Conservation (phyloP, 2,329 filamentous ascomycete genomes). For the Microdochium trichocladiopsis region DNA sequence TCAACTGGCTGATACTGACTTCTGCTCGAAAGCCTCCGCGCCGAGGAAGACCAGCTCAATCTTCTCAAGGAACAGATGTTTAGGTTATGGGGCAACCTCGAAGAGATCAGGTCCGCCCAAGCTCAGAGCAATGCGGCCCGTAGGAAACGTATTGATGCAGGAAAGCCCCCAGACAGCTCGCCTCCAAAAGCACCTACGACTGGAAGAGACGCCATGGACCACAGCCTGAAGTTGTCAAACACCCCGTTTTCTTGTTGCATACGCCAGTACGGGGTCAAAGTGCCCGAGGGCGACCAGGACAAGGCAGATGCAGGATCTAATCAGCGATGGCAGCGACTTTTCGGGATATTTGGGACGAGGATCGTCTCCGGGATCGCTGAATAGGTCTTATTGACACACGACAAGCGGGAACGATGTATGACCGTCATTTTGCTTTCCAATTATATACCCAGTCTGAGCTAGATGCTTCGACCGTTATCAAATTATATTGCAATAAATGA, state of each 20-base stretch:
- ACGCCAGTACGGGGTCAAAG: constrained; percentile 59
- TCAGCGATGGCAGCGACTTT: constrained; percentile 54
- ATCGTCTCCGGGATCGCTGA: constrained; percentile 26
- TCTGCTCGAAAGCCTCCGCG: constrained; percentile 40
- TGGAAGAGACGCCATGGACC: constrained; percentile 4
- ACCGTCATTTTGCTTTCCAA: background rate
- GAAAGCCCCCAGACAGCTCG: constrained; percentile 29
- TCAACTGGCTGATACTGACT: constrained; percentile 3
- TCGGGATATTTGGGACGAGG: constrained; percentile 57
- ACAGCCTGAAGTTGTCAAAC: constrained; percentile 33
- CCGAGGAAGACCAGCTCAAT: constrained; percentile 38
- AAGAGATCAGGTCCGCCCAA: constrained; percentile 53
- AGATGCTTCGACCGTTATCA: too few relatives aligned
- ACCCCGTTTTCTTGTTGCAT: constrained; percentile 65
- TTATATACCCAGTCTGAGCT: background rate
- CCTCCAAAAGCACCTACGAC: constrained; percentile 12
- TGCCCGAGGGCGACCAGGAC: constrained; percentile 27
- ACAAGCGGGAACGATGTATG: background rate
- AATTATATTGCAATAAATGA: background rate
- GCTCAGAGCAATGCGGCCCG: constrained; percentile 14
- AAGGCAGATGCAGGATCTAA: constrained; percentile 37
- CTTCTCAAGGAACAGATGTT: constrained; percentile 64
- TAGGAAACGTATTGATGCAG: constrained; percentile 12
- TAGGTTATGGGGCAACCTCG: constrained; percentile 77
- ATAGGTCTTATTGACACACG: background rate